Evolutionary conservation across 345 rosid genomes (phyloP), one percentile per base, ranked within the genome.

Genomic region (Corchorus capsularis): DNA sequence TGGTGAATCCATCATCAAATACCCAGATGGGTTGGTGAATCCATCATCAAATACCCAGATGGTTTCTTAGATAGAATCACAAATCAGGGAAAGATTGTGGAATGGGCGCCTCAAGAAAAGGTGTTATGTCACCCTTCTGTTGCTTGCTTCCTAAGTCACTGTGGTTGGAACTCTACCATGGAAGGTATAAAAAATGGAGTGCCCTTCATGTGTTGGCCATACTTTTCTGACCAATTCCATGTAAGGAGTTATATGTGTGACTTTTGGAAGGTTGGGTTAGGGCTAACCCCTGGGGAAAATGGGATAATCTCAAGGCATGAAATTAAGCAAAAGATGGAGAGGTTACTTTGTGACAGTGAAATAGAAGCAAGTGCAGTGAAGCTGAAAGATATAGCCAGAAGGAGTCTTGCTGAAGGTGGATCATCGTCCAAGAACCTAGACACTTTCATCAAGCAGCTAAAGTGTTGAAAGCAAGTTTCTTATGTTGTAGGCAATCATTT

Each of bases 41-140:
- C 49, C 78, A 57, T n/a, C 2, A 32, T 3, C 13, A 73, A 75
- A 0, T 49, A 74, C 57, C 79, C 84, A 45, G 63, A 22, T 39
- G 82, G 76, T 6, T 66, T 66, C 34, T 62, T 74, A 71, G 67
- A 75, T 19, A 41, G 59, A 8, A 1, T 13, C 0, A 14, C 7
- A 5, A 6, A 45, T 6, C 78, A 63, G 8, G 84, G 79, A 16
- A 78, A 56, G 63, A 53, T 78, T 9, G 79, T 82, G 16, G 82
- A 78, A 14, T 82, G 84, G 84, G 72, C 81, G 55, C 62, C 74
- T 13, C 84, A 82, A 75, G 82, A 82, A 37, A 57, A 10, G 20
- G 84, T 82, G 45, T 75, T 82, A 62, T 52, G 69, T 57, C 82
- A 82, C 63, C 77, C 74, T 32, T 59, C 82, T 9, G 3, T 78